A percentile compares a stretch with the other conserved stretches of the same genome.
Evolutionary conservation across 495 filamentous ascomycete species (phyloP).

Genomic region (Penicillium coffeae): DNA sequence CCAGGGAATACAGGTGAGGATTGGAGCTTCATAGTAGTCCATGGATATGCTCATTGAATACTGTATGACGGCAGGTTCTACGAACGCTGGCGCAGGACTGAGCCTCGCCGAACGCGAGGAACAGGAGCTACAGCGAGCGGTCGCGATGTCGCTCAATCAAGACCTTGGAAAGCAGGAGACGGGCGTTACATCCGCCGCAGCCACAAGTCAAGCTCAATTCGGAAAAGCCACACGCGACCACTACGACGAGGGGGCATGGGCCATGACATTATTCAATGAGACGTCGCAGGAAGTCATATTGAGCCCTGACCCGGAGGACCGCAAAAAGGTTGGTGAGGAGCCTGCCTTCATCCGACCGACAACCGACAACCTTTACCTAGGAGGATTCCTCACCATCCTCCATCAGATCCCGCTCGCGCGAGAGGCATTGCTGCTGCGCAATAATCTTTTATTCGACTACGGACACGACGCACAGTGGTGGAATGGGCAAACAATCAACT

Average conservation of each 20-base stretch:
- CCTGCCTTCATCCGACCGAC: slow-evolving; percentile 74
- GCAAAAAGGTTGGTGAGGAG: slow-evolving; percentile 53
- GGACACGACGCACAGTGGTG: slow-evolving; percentile 77
- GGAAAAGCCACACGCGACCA: slow-evolving; percentile 66
- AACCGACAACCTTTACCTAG: slow-evolving; percentile 55
- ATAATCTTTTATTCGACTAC: slow-evolving; percentile 55
- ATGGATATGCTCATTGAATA: background rate
- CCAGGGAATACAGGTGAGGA: slow-evolving; percentile 23
- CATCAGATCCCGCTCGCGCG: slow-evolving; percentile 78
- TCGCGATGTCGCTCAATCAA: slow-evolving; percentile 49
- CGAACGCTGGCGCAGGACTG: slow-evolving; percentile 40
- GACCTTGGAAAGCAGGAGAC: slow-evolving; percentile 52
- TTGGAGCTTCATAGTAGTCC: background rate
- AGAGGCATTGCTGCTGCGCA: slow-evolving; percentile 62
- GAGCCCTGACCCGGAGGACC: slow-evolving; percentile 56
- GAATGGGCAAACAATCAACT: slow-evolving; percentile 64
- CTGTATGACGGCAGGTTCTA: slow-evolving; percentile 15
- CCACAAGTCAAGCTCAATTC: slow-evolving; percentile 50
- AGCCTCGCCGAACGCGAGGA: slow-evolving; percentile 52
- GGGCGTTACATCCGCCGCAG: slow-evolving; percentile 42
- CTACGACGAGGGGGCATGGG: slow-evolving; percentile 74
- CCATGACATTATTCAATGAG: slow-evolving; percentile 59
- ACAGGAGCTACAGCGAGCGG: slow-evolving; percentile 54
- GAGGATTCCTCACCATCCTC: slow-evolving; percentile 71
- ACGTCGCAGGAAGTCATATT: slow-evolving; percentile 55